Conservation (phyloP, 257 asterid species). For the Rhazya stricta region DNA sequence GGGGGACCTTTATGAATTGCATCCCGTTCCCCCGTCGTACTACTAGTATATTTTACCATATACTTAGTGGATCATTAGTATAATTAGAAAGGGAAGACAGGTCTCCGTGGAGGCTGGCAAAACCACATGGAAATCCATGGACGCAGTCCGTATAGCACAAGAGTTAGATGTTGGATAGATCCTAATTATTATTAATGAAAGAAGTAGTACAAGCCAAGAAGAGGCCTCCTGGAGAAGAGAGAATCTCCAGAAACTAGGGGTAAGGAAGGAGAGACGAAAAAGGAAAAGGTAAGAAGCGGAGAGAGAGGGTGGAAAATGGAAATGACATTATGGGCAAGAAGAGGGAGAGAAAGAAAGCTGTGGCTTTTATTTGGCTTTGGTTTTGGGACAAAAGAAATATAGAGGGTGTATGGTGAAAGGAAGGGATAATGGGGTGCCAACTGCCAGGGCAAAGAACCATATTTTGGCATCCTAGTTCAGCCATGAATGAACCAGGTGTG, state of each 20-base stretch:
- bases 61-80: neutral
- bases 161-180: no score
- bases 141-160: neutral
- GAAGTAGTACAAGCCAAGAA: no score
- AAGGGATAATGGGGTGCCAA: neutral
- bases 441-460: neutral
- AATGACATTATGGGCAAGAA: slow-evolving; percentile 14
- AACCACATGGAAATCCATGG: neutral
- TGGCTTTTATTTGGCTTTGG: neutral
- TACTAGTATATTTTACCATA: no score
- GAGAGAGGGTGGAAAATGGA: neutral
- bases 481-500: slow-evolving; percentile 5
- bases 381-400: slow-evolving; percentile 6
- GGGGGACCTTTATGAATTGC: neutral
- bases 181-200: no score
- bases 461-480: neutral
- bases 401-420: neutral
- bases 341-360: slow-evolving; percentile 16
- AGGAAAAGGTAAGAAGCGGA: slow-evolving; percentile 19
- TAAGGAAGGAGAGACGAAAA: slow-evolving; percentile 4
- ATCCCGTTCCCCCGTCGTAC: neutral
- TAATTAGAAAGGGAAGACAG: neutral
- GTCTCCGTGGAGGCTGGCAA: neutral
- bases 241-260: neutral
- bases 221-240: no score